Evolutionary conservation across 1,139 yeast genomes (phyloP), one percentile per base, ranked within the genome.

Genomic region (Waltiozyma sp.): DNA sequence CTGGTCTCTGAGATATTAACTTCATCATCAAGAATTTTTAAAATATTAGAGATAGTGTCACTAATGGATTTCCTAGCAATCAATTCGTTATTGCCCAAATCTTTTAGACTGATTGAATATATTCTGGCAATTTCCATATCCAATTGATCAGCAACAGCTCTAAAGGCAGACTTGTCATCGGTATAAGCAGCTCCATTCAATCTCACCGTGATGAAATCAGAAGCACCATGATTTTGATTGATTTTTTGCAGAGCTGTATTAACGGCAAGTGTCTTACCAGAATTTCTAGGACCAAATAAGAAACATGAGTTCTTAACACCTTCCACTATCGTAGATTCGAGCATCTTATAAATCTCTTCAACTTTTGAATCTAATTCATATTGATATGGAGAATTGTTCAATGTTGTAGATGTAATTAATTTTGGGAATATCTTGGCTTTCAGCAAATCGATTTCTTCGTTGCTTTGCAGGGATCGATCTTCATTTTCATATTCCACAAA

Each of bases 71-170:
- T 67, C 45, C 69, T 65, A 49, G 75, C 77, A 39, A 75, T 59
- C 40, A 44, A 45, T 36, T 49, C 56, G 21, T 47, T 41, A n/a
- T 41, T 45, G 5, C 54, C 58, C 8, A 51, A 36, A 7, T 51
- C 52, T 23, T 47, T 45, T 14, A 49, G 19, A 18, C 48, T 45
- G 21, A 54, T 45, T 3, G 44, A 42, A 39, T 51, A 52, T 11
- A 51, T 51, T 41, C 57, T 46, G 10, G 57, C 49, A 21, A 55
- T 50, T 43, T 61, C 59, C n/a, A 56, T 46, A 31, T 56, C 60
- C 42, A 91, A 64, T 59, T 89, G 97, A 38, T 83, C 68, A 0
- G 95, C 95, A 45, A 91, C 83, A 51, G 87, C 93, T 42, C 91
- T 71, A 11, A 91, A 72, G 0, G 97, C 97, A 43, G 74, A 67